Evolutionary conservation across 208 protist species (phyloP).

Genomic region (Acanthamoeba quina): DNA sequence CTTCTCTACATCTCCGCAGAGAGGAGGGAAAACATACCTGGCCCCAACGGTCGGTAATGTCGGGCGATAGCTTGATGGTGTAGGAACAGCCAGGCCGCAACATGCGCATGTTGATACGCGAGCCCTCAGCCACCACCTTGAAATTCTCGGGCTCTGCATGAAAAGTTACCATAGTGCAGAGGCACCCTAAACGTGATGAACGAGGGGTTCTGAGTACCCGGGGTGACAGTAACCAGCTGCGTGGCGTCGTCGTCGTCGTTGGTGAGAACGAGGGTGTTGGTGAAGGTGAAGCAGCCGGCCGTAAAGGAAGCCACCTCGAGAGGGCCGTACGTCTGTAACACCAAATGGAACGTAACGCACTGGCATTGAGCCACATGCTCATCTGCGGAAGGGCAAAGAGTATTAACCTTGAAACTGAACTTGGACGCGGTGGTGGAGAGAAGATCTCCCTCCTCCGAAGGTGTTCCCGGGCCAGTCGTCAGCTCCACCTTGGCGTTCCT

Average conservation of each 20-base stretch:
- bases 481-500: not conserved
- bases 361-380: not conserved
- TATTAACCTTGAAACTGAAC: not conserved
- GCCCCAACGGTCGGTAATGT: slow-evolving; percentile 14
- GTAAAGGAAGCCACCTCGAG: not conserved
- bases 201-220: not conserved
- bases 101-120: not conserved
- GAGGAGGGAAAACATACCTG: not conserved
- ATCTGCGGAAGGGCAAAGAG: not conserved
- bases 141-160: not conserved
- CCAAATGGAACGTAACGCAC: not conserved
- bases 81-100: not conserved
- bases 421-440: not conserved
- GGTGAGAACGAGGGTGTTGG: not conserved
- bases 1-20: too few relatives aligned
- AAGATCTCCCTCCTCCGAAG: slow-evolving; percentile 8
- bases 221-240: not conserved
- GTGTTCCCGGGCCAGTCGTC: not conserved
- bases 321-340: slow-evolving; percentile 31
- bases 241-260: not conserved
- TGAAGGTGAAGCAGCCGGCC: not conserved
- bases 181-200: not conserved
- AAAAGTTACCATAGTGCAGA: not conserved
- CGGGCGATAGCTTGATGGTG: slow-evolving; percentile 11
- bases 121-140: not conserved